Percentiles rank a stretch among this genome's conserved stretches.
These are phyloP conservation scores for Blastomyces percursus DNA, from an alignment of 2,329 filamentous ascomycete species.

Conservation along the genomic window DNA sequence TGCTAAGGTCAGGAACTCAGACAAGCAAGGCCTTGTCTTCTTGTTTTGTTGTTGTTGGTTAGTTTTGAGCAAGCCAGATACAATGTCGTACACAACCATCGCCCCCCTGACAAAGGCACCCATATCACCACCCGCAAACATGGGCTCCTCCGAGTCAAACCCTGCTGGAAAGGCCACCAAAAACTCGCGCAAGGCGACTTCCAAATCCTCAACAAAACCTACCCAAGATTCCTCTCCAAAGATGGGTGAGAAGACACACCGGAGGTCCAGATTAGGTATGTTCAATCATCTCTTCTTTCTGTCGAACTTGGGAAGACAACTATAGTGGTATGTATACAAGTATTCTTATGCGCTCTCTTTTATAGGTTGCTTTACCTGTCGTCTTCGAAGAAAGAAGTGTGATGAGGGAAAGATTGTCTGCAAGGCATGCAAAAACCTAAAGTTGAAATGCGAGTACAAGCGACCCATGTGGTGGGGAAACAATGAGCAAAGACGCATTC, in stretches of 20 bases:
- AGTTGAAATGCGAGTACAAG: slow-evolving; percentile 89
- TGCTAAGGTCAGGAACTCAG: not conserved
- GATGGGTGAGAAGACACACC: slow-evolving; percentile 12
- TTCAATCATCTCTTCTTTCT: not conserved
- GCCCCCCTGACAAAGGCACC: slow-evolving; percentile 13
- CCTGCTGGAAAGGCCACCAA: slow-evolving; percentile 8
- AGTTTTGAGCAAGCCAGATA: not conserved
- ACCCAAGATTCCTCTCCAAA: slow-evolving; percentile 5
- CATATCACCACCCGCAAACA: slow-evolving; percentile 7
- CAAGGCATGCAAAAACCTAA: slow-evolving; percentile 58
- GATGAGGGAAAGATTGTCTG: slow-evolving; percentile 56
- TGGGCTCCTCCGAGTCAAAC: slow-evolving; percentile 9
- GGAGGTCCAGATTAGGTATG: slow-evolving; percentile 14
- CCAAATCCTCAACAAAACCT: slow-evolving; percentile 7
- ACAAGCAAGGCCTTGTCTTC: not conserved
- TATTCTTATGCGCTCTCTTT: not conserved
- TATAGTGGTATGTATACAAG: not conserved
- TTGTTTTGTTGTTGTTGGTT: not conserved
- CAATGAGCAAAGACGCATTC: slow-evolving; percentile 68
- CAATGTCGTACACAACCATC: slow-evolving; percentile 16
- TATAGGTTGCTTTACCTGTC: slow-evolving; percentile 55
- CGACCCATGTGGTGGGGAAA: slow-evolving; percentile 96
- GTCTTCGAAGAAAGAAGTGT: slow-evolving; percentile 58
- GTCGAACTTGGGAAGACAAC: not conserved
- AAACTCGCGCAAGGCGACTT: slow-evolving; percentile 8